Conservation (phyloP, 495 filamentous ascomycete genomes). For the Immersiella caudata region DNA sequence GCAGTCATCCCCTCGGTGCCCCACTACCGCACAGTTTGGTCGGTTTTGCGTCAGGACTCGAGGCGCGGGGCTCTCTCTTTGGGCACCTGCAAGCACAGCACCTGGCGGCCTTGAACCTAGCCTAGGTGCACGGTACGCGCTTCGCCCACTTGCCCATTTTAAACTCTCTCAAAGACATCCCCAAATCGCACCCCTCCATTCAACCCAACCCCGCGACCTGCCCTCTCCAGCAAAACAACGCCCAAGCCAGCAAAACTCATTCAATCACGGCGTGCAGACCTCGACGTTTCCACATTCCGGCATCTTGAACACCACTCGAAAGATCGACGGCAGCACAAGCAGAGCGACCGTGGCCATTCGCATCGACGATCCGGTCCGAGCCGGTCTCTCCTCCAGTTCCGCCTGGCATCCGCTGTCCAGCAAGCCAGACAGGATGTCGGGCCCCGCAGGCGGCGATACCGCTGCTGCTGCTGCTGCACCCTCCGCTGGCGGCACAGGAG, state of each 20-base stretch:
- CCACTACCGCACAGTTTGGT: conserved; percentile 8
- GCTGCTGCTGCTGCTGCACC: conserved; percentile 23
- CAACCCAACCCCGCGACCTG: conserved; percentile 9
- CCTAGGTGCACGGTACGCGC: background rate
- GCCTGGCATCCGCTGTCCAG: conserved; percentile 28
- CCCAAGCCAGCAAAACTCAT: background rate
- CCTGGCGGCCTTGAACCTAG: conserved; percentile 4
- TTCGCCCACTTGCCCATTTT: conserved; percentile 13
- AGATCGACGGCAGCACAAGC: background rate
- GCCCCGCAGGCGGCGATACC: conserved; percentile 31
- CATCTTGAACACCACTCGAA: background rate
- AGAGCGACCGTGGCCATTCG: conserved; percentile 8
- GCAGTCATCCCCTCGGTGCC: conserved; percentile 19
- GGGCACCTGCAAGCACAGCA: conserved; percentile 9
- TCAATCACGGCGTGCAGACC: background rate
- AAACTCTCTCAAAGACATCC: conserved; percentile 2
- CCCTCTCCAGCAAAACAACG: background rate
- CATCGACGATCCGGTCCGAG: conserved; percentile 17
- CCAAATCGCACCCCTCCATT: background rate
- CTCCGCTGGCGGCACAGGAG: conserved; percentile 34
- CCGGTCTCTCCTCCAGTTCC: conserved; percentile 21
- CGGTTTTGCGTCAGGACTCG: conserved; percentile 4
- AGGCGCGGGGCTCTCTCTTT: conserved; percentile 12
- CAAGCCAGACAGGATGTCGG: conserved; percentile 37
- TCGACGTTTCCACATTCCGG: background rate